Evolutionary conservation across 371 early-diverging fungal species (phyloP).

Genomic region (Mortierella sp.): DNA sequence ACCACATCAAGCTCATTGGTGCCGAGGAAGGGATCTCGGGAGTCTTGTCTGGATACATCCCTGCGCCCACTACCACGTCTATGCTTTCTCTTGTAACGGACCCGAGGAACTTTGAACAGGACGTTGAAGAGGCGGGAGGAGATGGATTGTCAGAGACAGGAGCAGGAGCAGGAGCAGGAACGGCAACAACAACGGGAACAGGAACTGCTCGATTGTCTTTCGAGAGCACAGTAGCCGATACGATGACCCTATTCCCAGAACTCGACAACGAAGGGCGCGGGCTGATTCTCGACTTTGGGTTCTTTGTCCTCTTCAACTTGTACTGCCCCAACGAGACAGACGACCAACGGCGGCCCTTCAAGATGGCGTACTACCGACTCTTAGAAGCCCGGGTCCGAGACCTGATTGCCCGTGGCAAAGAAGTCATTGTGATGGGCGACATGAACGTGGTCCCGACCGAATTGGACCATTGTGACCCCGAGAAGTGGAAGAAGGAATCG

Average conservation of each 20-base stretch:
- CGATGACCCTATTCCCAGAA: slow-evolving; percentile 58
- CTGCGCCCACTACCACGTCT: neutral
- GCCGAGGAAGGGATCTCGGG: slow-evolving; percentile 80
- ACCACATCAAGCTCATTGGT: slow-evolving; percentile 63
- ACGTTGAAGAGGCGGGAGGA: neutral
- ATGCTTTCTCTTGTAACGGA: neutral
- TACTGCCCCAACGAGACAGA: slow-evolving; percentile 83
- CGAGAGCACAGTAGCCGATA: slow-evolving; percentile 16
- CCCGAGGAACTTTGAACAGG: neutral
- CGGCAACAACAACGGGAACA: neutral
- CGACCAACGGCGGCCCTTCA: slow-evolving; percentile 71
- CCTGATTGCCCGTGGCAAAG: slow-evolving; percentile 65
- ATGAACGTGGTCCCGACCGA: slow-evolving; percentile 82
- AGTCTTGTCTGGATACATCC: slow-evolving; percentile 40
- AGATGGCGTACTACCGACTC: slow-evolving; percentile 73
- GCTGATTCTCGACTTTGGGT: slow-evolving; percentile 81
- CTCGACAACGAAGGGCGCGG: slow-evolving; percentile 86
- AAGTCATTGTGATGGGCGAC: slow-evolving; percentile 85
- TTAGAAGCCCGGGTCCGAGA: slow-evolving; percentile 66
- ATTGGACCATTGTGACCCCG: slow-evolving; percentile 87
- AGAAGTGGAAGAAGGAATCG: slow-evolving; percentile 67
- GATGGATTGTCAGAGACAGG: neutral
- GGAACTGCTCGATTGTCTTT: too few relatives aligned
- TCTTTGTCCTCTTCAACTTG: slow-evolving; percentile 85
- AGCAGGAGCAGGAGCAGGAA: too few relatives aligned